Base-by-base conservation (phyloP, 2,329 filamentous ascomycete species). In the Pleoardoris graminearum region DNA sequence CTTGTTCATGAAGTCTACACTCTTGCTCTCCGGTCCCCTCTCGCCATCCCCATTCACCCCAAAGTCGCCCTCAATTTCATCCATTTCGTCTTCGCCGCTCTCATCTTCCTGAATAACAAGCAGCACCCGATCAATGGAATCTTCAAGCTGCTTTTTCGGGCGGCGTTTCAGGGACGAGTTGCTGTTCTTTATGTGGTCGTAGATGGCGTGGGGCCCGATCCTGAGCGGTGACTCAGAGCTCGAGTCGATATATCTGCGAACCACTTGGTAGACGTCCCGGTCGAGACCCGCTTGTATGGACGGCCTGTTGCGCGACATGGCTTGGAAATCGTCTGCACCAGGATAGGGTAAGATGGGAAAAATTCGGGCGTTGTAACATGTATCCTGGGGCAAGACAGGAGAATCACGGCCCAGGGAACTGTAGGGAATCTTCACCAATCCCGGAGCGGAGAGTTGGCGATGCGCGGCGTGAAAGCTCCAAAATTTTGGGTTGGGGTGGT, bases 161-260 rank as follows among this genome's bases (percentile, higher is more conserved):
- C 89, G 85, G 19, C 94, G 81, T 57, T 89, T 90, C 19, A 97
- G 75, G 48, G 88, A 91, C 0, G 91, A 96, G 70, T 97, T 97
- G 12, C 91, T 96, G 45, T 80, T 77, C 62, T 91, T 90, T 56
- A 97, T 91, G 53, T 83, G 84, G 33, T 91, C 87, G 69, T 94
- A 96, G 1, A 95, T 82, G 2, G 77, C 74, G 2, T 80, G 74
- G 3, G 87, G 77, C 1, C 83, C 85, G 6, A 89, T 75, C 48
- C 77, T 79, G 7, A 79, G 75, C 16, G 63, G 54, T 5, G 64
- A 67, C 27, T 71, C 65, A 42, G 80, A 76, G 45, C 83, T 82
- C 46, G 87, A 83, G 54, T 90, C 87, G 49, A 90, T 82, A 48
- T 93, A 79, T 71, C 91, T 94, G 59, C 84, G 84, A 32, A 95